These are phyloP conservation scores for Entomortierella parvispora DNA, from an alignment of 192 early-diverging fungal species.

Conservation along the genomic window DNA sequence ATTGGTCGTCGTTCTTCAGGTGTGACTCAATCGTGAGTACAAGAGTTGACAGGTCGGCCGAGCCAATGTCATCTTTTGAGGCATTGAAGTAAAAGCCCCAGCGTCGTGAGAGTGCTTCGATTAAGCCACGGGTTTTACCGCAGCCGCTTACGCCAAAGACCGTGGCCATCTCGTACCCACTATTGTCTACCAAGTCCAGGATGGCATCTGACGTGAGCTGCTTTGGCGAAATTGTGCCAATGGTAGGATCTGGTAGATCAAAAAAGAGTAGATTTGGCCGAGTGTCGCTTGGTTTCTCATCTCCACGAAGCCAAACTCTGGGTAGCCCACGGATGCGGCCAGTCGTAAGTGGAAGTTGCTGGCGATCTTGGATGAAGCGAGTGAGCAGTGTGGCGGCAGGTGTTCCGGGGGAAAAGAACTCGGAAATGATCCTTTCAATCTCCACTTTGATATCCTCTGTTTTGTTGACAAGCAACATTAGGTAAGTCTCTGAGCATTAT, in stretches of 20 bases:
- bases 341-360: no score
- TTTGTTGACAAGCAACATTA: no score
- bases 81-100: slow-evolving; percentile 14
- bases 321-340: no score
- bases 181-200: not conserved
- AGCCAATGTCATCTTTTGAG: not conserved
- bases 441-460: no score
- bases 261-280: not conserved
- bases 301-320: not conserved
- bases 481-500: no score
- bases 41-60: not conserved
- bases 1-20: not conserved
- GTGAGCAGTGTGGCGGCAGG: no score
- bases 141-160: slow-evolving; percentile 4
- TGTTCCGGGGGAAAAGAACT: no score
- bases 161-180: not conserved
- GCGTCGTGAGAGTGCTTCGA: slow-evolving; percentile 1
- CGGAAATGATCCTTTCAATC: no score
- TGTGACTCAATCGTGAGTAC: not conserved
- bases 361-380: no score
- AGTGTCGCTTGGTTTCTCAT: not conserved
- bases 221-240: no score
- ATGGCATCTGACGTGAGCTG: not conserved
- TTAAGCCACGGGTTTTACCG: slow-evolving; percentile 9
- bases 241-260: not conserved